phyloP scores from a whole-genome alignment of 2,329 filamentous ascomycete genomes.

The Intubia oerlemansii region DNA sequence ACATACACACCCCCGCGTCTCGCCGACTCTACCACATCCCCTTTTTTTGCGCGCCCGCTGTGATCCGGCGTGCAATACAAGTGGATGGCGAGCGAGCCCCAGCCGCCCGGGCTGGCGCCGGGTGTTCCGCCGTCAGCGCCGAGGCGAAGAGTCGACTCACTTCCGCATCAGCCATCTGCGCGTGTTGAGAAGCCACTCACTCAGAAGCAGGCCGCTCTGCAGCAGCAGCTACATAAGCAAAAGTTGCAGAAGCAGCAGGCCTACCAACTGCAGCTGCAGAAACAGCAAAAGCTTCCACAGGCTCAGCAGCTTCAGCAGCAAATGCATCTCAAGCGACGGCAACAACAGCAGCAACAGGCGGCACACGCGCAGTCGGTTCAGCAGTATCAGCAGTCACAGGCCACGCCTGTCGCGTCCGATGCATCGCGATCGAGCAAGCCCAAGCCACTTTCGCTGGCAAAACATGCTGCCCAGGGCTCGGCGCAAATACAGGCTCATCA shows the following conservation, averaged over 20 bases:
- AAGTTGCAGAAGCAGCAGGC: conserved; percentile 2
- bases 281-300: conserved; percentile 1
- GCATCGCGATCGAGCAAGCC: too few relatives aligned
- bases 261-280: conserved; percentile 1
- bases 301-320: conserved; percentile 2
- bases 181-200: conserved; percentile 3
- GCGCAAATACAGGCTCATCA: too few relatives aligned
- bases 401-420: too few relatives aligned
- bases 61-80: not conserved
- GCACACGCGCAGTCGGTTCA: too few relatives aligned
- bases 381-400: too few relatives aligned
- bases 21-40: too few relatives aligned
- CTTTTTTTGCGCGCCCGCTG: not conserved
- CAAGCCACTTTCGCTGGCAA: too few relatives aligned
- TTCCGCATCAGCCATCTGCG: conserved; percentile 1
- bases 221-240: conserved; percentile 4
- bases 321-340: conserved; percentile 1
- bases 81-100: conserved; percentile 5
- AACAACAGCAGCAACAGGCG: too few relatives aligned
- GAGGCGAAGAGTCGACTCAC: conserved; percentile 1
- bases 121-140: conserved; percentile 2
- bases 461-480: too few relatives aligned
- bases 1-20: too few relatives aligned
- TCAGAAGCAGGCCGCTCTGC: conserved; percentile 4
- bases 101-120: conserved; percentile 3